Evolutionary conservation across 257 asterid genomes (phyloP).

Genomic region (Catharanthus roseus): DNA sequence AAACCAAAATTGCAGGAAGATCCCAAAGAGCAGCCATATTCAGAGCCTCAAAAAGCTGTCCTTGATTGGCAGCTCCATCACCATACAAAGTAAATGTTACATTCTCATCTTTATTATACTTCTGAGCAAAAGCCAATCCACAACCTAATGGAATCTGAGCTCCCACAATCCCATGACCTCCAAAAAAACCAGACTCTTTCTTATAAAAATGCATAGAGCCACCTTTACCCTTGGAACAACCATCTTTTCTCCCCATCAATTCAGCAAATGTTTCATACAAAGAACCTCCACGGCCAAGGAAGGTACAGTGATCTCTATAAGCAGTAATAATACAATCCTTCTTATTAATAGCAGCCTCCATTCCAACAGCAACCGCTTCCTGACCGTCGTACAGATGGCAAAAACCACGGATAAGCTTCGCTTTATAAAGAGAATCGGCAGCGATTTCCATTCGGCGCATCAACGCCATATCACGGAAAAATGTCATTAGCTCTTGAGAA

Average conservation of each 20-base stretch:
- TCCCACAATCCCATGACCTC: conserved; percentile 98
- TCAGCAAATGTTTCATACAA: conserved; percentile 62
- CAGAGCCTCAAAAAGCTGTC: conserved; percentile 93
- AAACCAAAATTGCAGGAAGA: conserved; percentile 91
- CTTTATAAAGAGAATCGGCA: conserved; percentile 92
- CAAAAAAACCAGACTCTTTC: conserved; percentile 80
- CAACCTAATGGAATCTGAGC: conserved; percentile 90
- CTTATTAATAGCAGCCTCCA: conserved; percentile 81
- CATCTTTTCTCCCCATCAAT: conserved; percentile 86
- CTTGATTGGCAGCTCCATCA: conserved; percentile 98
- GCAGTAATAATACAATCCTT: conserved; percentile 25
- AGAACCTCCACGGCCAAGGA: conserved; percentile 72
- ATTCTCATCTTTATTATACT: conserved; percentile 72
- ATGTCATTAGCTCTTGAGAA: conserved; percentile 59
- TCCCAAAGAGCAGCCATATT: conserved; percentile 98
- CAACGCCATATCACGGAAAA: conserved; percentile 73
- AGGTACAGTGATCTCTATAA: conserved; percentile 22
- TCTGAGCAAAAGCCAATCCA: conserved; percentile 96
- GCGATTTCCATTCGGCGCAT: conserved; percentile 99
- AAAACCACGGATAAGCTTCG: conserved; percentile 81
- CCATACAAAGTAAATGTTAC: conserved; percentile 89
- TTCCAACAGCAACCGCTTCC: conserved; percentile 88
- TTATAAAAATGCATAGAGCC: conserved; percentile 97
- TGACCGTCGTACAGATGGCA: conserved; percentile 97
- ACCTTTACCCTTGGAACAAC: conserved; percentile 92